A percentile compares a stretch with the other conserved stretches of the same genome.
phyloP scores from a whole-genome alignment of 2,329 filamentous ascomycete species.

The Aspergillus sp. region DNA sequence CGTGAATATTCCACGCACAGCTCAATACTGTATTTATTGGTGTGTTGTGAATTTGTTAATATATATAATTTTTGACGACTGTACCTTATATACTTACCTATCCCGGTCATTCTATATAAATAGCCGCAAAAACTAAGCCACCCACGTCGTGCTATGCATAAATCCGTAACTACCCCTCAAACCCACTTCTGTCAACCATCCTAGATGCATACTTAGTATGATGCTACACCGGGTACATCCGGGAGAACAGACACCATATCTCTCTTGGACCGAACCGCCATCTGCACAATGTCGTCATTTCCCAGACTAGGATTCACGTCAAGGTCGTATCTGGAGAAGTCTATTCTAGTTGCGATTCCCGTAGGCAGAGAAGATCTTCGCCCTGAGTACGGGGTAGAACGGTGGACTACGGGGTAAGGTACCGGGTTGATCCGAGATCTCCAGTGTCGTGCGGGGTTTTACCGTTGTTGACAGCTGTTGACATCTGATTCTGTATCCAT shows the following conservation, averaged over 20 bases:
- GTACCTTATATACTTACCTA: neutral
- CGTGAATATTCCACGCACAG: neutral
- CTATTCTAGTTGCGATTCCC: neutral
- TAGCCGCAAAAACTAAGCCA: neutral
- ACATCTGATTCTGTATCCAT: neutral
- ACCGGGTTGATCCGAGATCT: neutral
- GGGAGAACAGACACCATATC: neutral
- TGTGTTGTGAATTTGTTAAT: slow-evolving; percentile 1
- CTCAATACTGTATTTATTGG: neutral
- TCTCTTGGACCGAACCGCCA: neutral
- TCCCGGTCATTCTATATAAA: neutral
- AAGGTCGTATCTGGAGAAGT: neutral
- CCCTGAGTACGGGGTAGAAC: neutral
- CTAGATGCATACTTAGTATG: neutral
- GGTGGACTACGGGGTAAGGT: neutral
- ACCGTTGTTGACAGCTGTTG: neutral
- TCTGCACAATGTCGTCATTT: neutral
- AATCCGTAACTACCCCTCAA: too few relatives aligned
- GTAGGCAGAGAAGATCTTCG: neutral
- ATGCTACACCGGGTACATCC: neutral
- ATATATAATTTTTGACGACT: neutral
- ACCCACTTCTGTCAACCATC: neutral
- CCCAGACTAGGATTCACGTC: neutral
- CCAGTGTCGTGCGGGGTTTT: neutral
- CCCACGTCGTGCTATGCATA: too few relatives aligned